Evolutionary conservation across 768 basidiomycete genomes (phyloP), one percentile per base, ranked within the genome.

Genomic region (Dioszegia aurantiaca): DNA sequence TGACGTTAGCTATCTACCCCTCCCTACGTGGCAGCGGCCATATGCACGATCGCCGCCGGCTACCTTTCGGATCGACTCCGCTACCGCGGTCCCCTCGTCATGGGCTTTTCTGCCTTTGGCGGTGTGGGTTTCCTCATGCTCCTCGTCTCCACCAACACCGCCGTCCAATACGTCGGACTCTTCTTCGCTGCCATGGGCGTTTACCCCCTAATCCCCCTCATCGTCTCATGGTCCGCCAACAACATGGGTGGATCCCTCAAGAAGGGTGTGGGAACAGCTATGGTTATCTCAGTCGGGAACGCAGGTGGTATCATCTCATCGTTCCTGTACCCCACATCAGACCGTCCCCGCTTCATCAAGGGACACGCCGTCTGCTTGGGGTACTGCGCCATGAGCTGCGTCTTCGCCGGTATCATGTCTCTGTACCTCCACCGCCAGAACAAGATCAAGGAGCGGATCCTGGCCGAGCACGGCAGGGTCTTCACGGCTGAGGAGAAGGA

Each of bases 191-290:
- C 64, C 23, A 45, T 55, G 11, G 68, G 68, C n/a, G 56, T 63
- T 14, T 66, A 66, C 57, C 68, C 68, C 4, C 48, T 69, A 4
- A 66, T 69, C 46, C 64, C 64, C 24, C 31, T 66, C 27, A 58
- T 64, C 44, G 60, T 69, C 40, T 61, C 68, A 0, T 66, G 64
- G 64, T 60, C 56, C 31, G 62, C 64, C 37, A 65, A 65, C 58
- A 69, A 69, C 58, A 45, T 42, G 23, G 62, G 68, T 49, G 66
- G 66, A 28, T 62, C 62, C 12, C 55, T 68, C 46, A 68, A 68
- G 52, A 62, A 64, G 56, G 66, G 60, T 42, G 58, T 64, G 26
- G 66, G 54, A 14, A 55, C 63, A 28, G 66, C 66, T 24, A 64
- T 68, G 48, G 61, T 66, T 46, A 60, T 69, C 51, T 63, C 62